A percentile compares a stretch with the other conserved stretches of the same genome.
These are phyloP conservation scores for Globomyces pollinis-pini DNA, from an alignment of 192 early-diverging fungal genomes.

Conservation along the genomic window DNA sequence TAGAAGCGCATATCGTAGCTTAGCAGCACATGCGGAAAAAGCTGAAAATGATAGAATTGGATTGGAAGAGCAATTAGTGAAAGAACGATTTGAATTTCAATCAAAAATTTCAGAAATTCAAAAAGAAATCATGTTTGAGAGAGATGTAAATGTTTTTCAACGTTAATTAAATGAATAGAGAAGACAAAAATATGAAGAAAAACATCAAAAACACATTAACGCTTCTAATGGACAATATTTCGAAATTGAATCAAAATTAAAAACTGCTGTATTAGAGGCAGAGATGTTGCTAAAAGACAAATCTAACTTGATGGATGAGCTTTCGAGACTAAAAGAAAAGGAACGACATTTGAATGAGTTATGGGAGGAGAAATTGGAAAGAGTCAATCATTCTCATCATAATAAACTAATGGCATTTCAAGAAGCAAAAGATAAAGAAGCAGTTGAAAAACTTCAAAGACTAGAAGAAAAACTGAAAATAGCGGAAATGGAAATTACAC, in stretches of 20 bases:
- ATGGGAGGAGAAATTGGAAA: conserved; percentile 21
- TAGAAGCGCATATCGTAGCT: conserved; percentile 9
- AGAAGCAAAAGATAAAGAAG: conserved; percentile 20
- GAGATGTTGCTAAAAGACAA: conserved; percentile 40
- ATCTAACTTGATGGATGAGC: conserved; percentile 31
- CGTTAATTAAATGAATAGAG: too few relatives aligned
- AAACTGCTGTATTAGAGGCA: conserved; percentile 28
- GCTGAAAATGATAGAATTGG: conserved; percentile 17
- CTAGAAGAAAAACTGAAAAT: conserved; percentile 16
- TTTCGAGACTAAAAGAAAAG: conserved; percentile 31
- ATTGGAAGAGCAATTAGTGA: conserved; percentile 4
- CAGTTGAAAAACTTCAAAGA: conserved; percentile 4
- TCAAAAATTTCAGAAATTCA: conserved; percentile 18
- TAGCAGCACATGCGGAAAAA: conserved; percentile 20
- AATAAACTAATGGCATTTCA: conserved; percentile 15
- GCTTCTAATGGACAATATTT: conserved; percentile 11
- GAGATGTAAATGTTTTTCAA: conserved; percentile 21
- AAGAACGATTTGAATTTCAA: conserved; percentile 12
- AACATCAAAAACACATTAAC: conserved; percentile 1
- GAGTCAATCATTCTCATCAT: conserved; percentile 10
- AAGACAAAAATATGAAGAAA: conserved; percentile 14
- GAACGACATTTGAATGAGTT: conserved; percentile 13
- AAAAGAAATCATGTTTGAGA: conserved; percentile 27
- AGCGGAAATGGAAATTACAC: conserved; percentile 12
- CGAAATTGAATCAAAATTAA: conserved; percentile 28